phyloP scores from a whole-genome alignment of 768 basidiomycete species.

The Phylloporus rhodoxanthus region DNA sequence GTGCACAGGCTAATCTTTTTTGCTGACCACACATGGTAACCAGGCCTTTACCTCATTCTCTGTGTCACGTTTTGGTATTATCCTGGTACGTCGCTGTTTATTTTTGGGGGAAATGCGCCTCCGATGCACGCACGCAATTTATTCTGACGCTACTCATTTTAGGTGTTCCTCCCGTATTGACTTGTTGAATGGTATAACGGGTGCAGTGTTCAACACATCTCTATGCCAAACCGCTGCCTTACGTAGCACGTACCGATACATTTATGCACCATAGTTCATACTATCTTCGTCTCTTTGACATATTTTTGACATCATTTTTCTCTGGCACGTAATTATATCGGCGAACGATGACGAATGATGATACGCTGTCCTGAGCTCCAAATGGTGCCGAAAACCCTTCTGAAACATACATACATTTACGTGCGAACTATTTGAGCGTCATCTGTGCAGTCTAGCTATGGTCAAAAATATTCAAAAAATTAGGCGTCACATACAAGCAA shows the following conservation, averaged over 20 bases:
- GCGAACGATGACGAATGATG: not conserved
- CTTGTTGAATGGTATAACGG: not conserved
- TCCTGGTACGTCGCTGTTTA: conserved; percentile 31
- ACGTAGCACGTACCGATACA: not conserved
- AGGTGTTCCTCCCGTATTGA: not conserved
- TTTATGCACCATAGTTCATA: not conserved
- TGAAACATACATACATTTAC: not conserved
- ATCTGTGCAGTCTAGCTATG: not conserved
- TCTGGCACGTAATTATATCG: no score
- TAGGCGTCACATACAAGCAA: not conserved
- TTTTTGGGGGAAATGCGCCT: not conserved
- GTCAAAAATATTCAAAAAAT: no score
- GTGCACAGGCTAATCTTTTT: not conserved
- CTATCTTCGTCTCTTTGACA: no score
- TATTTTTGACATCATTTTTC: not conserved
- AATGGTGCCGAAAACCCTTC: not conserved
- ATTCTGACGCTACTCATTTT: conserved; percentile 7
- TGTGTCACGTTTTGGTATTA: conserved; percentile 52
- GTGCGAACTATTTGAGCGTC: not conserved
- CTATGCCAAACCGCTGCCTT: not conserved
- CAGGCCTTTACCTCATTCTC: conserved; percentile 52
- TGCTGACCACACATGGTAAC: conserved; percentile 3
- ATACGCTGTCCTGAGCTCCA: not conserved
- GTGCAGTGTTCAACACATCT: no score
- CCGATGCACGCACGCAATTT: not conserved